Evolutionary conservation across 345 rosid genomes (phyloP), one percentile per base, ranked within the genome.

Genomic region (Dipteronia dyeriana): DNA sequence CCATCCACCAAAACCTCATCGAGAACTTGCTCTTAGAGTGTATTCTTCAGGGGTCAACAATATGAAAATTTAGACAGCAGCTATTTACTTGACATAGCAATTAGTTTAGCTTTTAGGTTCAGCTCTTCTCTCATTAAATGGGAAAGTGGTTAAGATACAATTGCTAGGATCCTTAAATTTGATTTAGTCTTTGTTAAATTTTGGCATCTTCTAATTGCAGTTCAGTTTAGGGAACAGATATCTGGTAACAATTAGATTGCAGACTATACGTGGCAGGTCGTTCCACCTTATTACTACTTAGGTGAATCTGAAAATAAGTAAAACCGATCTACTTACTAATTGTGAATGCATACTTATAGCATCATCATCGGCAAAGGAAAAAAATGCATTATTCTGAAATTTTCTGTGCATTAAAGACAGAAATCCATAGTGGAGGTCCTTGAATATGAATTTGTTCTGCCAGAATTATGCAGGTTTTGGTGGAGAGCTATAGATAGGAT

Each of bases 141-240:
- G 67, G 5, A n/a, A 8, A 19, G 23, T 39, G 70, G 70, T 38
- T 19, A 1, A 7, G 7, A n/a, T 20, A 57, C 41, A 56, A 56
- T n/a, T 51, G 9, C 20, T 39, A 38, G 34, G 31, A 22, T 34
- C 20, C n/a, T 17, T 39, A 60, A 22, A 31, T 56, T 34, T 13
- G 34, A 13, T 39, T 22, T 59, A 20, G 22, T 11, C 11, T 34
- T 34, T 0, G 7, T 20, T 14, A 20, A 23, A 38, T 20, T 9
- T 12, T 22, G 29, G 41, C 26, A 26, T 26, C 29, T 26, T 39
- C 13, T 60, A 9, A 25, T 61, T 61, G 17, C 31, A 41, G 56
- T 73, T 73, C 56, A 73, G 45, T 73, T 73, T 22, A 23, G 67
- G 57, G 16, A 73, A 23, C 56, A 14, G 51, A 41, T 41, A n/a